Conservation (phyloP, 441 rosid species). For the Dalechampia spathulata region DNA sequence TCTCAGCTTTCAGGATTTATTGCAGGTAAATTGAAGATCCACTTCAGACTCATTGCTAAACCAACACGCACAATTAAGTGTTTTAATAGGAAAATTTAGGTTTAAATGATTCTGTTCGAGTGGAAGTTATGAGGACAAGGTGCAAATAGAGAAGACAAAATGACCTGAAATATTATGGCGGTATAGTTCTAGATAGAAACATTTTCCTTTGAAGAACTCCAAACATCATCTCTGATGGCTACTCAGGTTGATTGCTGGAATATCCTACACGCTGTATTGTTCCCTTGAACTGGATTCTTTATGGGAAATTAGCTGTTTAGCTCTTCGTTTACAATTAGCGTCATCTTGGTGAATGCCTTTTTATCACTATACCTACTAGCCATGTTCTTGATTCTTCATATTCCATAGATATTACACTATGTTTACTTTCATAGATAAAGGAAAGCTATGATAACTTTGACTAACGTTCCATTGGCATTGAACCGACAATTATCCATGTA, state of each 20-base stretch:
- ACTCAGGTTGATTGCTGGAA: too few species aligned
- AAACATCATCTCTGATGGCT: neutral
- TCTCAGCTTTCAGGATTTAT: conserved; percentile 63
- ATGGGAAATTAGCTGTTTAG: neutral
- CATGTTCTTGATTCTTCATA: neutral
- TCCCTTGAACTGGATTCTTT: neutral
- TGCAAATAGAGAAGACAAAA: neutral
- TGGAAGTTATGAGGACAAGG: neutral
- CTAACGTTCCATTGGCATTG: neutral
- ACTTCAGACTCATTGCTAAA: neutral
- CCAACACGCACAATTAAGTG: neutral
- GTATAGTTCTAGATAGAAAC: neutral
- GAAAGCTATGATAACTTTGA: neutral
- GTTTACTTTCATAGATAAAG: too few species aligned
- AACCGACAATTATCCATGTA: too few species aligned
- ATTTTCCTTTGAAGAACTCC: neutral
- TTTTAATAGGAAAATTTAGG: neutral
- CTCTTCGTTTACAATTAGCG: neutral
- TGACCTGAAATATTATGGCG: neutral
- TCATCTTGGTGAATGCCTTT: neutral
- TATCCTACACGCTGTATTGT: neutral
- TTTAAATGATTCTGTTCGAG: too few species aligned
- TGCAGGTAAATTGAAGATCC: conserved; percentile 45
- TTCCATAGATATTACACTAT: too few species aligned
- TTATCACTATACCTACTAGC: neutral